Conservation (phyloP, 2,329 filamentous ascomycete species). For the Colletotrichum cordylinicola region DNA sequence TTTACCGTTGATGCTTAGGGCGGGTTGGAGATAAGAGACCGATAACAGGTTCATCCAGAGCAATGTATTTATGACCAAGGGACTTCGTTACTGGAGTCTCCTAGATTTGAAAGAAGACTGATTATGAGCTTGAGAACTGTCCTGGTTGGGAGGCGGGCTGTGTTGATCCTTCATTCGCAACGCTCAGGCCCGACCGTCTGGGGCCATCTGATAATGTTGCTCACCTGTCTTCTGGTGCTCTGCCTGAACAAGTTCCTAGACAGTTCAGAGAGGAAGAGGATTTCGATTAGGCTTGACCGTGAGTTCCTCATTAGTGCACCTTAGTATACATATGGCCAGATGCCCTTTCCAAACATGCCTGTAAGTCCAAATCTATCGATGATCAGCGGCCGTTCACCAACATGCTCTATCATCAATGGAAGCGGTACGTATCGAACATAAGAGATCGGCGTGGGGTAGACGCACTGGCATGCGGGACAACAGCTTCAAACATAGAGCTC, state of each 20-base stretch:
- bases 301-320: too few relatives aligned
- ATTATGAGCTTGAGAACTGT: background rate
- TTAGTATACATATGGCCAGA: too few relatives aligned
- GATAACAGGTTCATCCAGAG: background rate
- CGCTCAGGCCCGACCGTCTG: too few relatives aligned
- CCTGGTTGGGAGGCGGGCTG: too few relatives aligned
- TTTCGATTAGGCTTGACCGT: too few relatives aligned
- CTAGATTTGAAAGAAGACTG: background rate
- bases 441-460: background rate
- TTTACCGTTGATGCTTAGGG: background rate
- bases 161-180: background rate
- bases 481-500: background rate
- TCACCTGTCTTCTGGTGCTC: background rate
- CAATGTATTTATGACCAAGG: too few relatives aligned
- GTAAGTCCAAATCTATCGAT: background rate
- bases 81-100: background rate
- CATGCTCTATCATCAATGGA: background rate
- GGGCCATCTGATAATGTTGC: too few relatives aligned
- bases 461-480: background rate
- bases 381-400: background rate
- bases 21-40: background rate
- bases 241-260: background rate
- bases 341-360: background rate
- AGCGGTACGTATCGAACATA: background rate
- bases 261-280: too few relatives aligned